Base-by-base conservation (phyloP, 2,329 filamentous ascomycete species). In the Colletotrichum siamense region DNA sequence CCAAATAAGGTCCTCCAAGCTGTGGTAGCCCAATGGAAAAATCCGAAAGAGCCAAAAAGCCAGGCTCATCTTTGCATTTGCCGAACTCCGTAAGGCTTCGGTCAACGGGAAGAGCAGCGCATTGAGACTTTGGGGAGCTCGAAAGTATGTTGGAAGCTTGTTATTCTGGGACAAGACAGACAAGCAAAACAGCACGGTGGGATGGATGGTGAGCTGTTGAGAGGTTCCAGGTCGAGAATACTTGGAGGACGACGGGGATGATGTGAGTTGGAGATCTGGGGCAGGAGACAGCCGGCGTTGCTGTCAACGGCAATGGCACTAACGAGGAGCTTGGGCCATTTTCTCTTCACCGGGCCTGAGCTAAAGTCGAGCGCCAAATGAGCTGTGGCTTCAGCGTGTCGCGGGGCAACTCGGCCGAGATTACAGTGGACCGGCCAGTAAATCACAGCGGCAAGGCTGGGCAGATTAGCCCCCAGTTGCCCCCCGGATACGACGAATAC, bases 321-420 rank as follows among this genome's bases (percentile, higher is more conserved):
- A 52, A 63, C 8, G 39, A 28, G 39, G 44, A 71, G 59, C 69
- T 71, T 65, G 69, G 69, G 69, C 69, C 69, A 64, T 13, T 55
- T 22, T 39, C 16, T 55, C 67, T 55, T 55, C 36, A 16, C n/a
- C n/a, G 26, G 39, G 24, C 61, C 59, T 30, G 26, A 61, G 55
- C 62, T 22, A 28, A 68, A 26, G 24, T 49, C n/a, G 12, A 30
- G 24, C 24, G 28, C 55, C 52, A n/a, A 39, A 24, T 26, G 44
- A 13, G 44, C 22, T 15, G 61, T 30, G 28, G 39, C 59, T 71
- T 39, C 62, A 65, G 73, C 24, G 32, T 39, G 32, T 49, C 32
- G 73, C 24, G 57, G 69, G 63, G 70, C 65, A n/a, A 69, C 34
- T 76, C 70, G 73, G 69, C 73, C 70, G 73, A 73, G 64, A 63